Evolutionary conservation across 2,329 filamentous ascomycete genomes (phyloP), one percentile per base, ranked within the genome.

Genomic region (Claviceps purpurea): DNA sequence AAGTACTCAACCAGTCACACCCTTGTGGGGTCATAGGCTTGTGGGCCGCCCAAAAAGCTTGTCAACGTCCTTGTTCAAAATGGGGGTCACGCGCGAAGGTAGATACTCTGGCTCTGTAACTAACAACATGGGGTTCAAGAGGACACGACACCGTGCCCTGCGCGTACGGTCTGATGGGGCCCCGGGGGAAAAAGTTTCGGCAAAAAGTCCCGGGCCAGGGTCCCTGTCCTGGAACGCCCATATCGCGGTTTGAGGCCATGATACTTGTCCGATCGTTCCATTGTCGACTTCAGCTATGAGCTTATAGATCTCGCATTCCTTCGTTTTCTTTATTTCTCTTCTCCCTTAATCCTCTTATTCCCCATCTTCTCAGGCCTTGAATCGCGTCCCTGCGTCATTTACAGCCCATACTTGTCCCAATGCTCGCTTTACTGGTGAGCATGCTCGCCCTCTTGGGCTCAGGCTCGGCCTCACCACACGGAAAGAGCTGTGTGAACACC

Each of bases 381-480:
- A 42, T 30, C 16, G n/a, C 20, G 30, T 34, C 22, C 13, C 18
- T 16, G 7, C 13, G 26, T 14, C n/a, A 4, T n/a, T 34, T 5
- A 16, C 11, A 20, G 30, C 41, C 2, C 14, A 13, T 18, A 20
- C n/a, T 20, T 2, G 2, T 14, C 34, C 39, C 39, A 7, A 52
- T 49, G 50, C 24, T 38, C 22, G 10, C 14, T 8, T 39, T 20
- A 13, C 20, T 49, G 6, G 46, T 45, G 40, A 22, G 46, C 34
- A 10, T 45, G 4, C 26, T 41, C 40, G 50, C 46, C 46, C 16
- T 59, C 30, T 44, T 57, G 49, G 56, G 52, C 22, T 50, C 49
- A 42, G 57, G 55, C 22, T 53, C 56, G 47, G 60, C 60, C 47
- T 44, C 54, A 18, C 55, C 58, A 14, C 47, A 54, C 2, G 24